Evolutionary conservation across 306 rosid genomes (phyloP).

Genomic region (Vigna angularis): DNA sequence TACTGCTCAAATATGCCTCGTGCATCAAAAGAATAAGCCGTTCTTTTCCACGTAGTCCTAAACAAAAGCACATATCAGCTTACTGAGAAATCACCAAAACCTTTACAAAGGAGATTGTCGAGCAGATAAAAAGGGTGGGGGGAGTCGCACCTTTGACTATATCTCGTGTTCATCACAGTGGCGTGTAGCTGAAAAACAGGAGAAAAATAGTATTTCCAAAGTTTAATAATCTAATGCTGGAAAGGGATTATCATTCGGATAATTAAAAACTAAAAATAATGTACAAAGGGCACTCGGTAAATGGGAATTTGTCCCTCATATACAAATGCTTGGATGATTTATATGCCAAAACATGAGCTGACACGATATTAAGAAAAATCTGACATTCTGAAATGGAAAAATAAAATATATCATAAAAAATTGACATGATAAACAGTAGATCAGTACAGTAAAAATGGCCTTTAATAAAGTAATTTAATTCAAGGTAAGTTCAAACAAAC

Average conservation of each 20-base stretch:
- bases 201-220: constrained; percentile 26
- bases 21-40: constrained; percentile 69
- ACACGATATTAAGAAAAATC: constrained; percentile 1
- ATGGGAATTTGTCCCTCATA: constrained; percentile 1
- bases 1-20: constrained; percentile 73
- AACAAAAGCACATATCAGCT: constrained; percentile 45
- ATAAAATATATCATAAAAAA: too few relatives aligned
- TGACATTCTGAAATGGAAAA: too few relatives aligned
- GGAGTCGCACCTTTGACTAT: constrained; percentile 63
- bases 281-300: not conserved
- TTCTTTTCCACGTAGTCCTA: constrained; percentile 52
- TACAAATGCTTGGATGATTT: constrained; percentile 19
- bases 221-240: not conserved
- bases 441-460: too few relatives aligned
- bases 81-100: constrained; percentile 18
- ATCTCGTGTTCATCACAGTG: constrained; percentile 77
- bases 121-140: constrained; percentile 21
- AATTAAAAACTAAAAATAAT: not conserved
- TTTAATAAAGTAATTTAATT: too few relatives aligned
- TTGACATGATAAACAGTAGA: too few relatives aligned
- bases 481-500: too few relatives aligned
- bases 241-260: constrained; percentile 13
- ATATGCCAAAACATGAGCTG: constrained; percentile 18
- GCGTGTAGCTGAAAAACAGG: constrained; percentile 77
- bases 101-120: constrained; percentile 18